Conservation (phyloP, 2,329 filamentous ascomycete genomes). For the Colletotrichum falcatum region DNA sequence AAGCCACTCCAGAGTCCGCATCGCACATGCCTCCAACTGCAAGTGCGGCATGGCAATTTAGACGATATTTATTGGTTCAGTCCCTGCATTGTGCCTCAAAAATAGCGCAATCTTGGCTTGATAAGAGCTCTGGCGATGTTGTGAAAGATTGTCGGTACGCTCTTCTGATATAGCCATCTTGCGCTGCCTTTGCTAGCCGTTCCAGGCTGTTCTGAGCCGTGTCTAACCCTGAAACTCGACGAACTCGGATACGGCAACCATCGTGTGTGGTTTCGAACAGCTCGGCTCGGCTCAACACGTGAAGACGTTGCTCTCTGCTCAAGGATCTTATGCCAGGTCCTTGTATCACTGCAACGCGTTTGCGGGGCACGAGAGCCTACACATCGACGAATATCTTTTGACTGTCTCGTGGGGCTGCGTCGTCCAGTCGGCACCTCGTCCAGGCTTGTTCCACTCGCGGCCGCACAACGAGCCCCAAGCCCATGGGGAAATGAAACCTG, state of each 20-base stretch:
- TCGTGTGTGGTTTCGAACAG: neutral
- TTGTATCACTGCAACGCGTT: slow-evolving; percentile 17
- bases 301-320: neutral
- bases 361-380: slow-evolving; percentile 15
- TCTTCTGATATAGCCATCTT: neutral
- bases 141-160: neutral
- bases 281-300: neutral
- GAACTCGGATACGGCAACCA: neutral
- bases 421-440: neutral
- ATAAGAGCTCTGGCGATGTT: neutral
- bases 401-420: neutral
- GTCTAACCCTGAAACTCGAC: neutral
- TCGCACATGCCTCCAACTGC: slow-evolving; percentile 4
- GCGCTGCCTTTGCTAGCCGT: neutral
- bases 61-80: neutral
- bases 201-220: no score
- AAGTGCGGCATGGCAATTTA: neutral
- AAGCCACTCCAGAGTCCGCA: neutral
- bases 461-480: neutral
- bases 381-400: neutral
- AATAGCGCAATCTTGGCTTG: neutral
- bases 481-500: neutral
- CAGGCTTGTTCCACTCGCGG: neutral
- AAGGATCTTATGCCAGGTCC: neutral
- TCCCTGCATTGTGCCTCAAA: neutral